Base-by-base conservation (phyloP, 805 yeast species). In the Debaryomyces prosopidis region DNA sequence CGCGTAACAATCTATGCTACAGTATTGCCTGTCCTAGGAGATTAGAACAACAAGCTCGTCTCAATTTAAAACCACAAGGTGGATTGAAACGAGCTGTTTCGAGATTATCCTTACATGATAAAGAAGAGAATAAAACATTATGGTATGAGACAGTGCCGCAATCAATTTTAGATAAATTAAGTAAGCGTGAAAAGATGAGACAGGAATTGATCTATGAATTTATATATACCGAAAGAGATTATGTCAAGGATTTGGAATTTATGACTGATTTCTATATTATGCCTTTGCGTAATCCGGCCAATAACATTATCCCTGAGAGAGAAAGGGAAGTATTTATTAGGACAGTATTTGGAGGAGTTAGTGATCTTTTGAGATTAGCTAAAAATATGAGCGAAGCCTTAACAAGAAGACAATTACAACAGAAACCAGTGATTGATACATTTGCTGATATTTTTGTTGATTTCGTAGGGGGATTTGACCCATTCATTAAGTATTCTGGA, bases 1-100 rank as follows among this genome's bases (percentile, higher is more conserved):
- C 96, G 4, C 75, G 95, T 42, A 95, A 89, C 57, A 75, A 81
- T 28, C 71, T 92, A 33, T 94, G 99, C 67, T 94, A 94, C 66
- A 87, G 96, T 36, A 91, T 94, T 54, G 95, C 97, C 10, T 94
- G 99, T 68, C 99, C 99, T 12, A 79, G 97, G 54, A 79, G 98
- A 50, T 72, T 94, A 40, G 98, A 92, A 66, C 98, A 94, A 65
- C 98, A 92, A 61, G 96, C 96, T 3, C 76, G 98, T 48, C 76
- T 89, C 42, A 90, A 91, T 56, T 77, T 89, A 81, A 88, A 88
- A 62, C 89, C 94, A 2, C 86, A 87, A 57, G 94, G 96, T 36
- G 95, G 92, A 0, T 73, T 92, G 54, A 78, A 82, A 48, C 72
- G 95, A 40, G 87, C 92, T 11, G 91, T 85, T 35, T 79, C 85